Base-by-base conservation (phyloP, 352 stramenopile species). In the Globisporangium acanthophoron region DNA sequence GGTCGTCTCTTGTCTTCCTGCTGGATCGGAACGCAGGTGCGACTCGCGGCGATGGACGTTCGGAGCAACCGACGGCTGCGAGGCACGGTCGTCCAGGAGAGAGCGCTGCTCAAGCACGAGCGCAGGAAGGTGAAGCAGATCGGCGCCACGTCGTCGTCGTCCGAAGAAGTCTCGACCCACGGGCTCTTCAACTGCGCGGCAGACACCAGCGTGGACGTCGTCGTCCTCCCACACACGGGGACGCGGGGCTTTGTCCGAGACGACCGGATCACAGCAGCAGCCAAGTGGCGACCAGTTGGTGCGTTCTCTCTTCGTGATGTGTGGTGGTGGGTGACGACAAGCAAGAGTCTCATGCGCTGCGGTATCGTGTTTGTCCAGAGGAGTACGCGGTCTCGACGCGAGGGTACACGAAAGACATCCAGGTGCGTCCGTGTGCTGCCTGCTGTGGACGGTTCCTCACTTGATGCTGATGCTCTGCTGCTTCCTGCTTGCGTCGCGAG, bases 21-120 rank as follows among this genome's bases (percentile, higher is more conserved):
- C 15, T 58, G 13, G 52, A 15, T 39, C 37, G 9, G 18, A 29
- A 31, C 18, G 21, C 35, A 81, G 73, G 68, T 81, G 9, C 64
- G 65, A n/a, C 56, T 82, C 18, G 54, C 68, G 5, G 61, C 67
- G 48, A 54, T 59, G 47, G 63, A 63, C 9, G 20, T 82, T 6
- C 49, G 61, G 4, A 59, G 64, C 5, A 73, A 66, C 48, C 47
- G 65, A 20, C 54, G 63, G 48, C 64, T 83, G 6, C 63, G 62
- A 9, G 65, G 62, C 16, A 54, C 56, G 37, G 77, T 83, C 52
- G 51, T 80, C 35, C 62, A 45, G 31, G 71, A 78, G 47, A 56
- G 53, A 33, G 64, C 73, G 47, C 58, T 78, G 21, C 9, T 29
- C 24, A 67, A 65, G 45, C 49, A 33, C 20, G 47, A 57, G 8